Evolutionary conservation across 768 basidiomycete genomes (phyloP).

Genomic region (Rhizopogon roseolus): DNA sequence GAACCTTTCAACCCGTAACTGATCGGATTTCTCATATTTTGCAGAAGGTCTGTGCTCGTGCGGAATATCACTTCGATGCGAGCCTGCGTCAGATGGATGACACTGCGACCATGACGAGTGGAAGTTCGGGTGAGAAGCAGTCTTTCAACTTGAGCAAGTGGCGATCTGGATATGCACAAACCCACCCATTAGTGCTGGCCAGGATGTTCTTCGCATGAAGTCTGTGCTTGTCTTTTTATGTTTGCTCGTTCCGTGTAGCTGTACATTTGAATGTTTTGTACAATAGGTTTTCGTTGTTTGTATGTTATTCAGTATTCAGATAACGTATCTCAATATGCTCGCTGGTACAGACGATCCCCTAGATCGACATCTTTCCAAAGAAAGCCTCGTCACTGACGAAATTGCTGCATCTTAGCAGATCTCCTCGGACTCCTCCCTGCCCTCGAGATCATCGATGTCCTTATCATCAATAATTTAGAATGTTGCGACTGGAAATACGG

Average conservation of each 20-base stretch:
- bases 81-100: constrained; percentile 27
- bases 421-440: constrained; percentile 62
- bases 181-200: constrained; percentile 22
- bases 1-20: neutral
- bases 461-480: constrained; percentile 76
- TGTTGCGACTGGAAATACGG: constrained; percentile 88
- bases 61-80: constrained; percentile 44
- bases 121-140: constrained; percentile 1
- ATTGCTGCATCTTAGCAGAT: constrained; percentile 46
- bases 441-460: constrained; percentile 66
- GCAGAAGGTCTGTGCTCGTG: constrained; percentile 50
- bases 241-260: neutral
- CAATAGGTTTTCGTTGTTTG: no score
- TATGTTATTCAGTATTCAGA: no score
- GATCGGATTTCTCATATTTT: constrained; percentile 4
- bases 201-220: constrained; percentile 25
- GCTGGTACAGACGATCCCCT: constrained; percentile 35
- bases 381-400: constrained; percentile 31
- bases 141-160: constrained; percentile 27
- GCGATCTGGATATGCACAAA: constrained; percentile 25
- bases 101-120: constrained; percentile 31
- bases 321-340: no score
- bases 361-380: constrained; percentile 50
- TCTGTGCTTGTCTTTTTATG: neutral
- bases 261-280: neutral